Evolutionary conservation across 2,329 filamentous ascomycete species (phyloP).

Genomic region (Ophiostoma montium): DNA sequence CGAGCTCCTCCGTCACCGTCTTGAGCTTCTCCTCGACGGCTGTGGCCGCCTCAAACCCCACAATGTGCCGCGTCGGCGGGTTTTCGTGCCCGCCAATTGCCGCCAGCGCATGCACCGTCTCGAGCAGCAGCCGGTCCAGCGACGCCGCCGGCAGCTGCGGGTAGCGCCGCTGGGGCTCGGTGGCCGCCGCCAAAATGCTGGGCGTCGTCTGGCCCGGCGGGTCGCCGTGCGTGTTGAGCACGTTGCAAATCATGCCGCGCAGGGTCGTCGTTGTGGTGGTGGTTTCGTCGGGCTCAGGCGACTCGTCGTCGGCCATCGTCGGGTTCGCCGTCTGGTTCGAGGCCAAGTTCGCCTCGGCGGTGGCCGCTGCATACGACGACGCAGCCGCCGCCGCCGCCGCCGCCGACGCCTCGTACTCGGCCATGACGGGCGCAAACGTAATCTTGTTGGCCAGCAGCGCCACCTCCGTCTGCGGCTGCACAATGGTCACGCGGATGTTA

Average conservation of each 20-base stretch:
- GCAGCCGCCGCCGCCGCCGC: conserved; percentile 48
- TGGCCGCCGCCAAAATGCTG: conserved; percentile 38
- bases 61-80: conserved; percentile 84
- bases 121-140: conserved; percentile 61
- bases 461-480: conserved; percentile 91
- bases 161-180: conserved; percentile 54
- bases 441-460: conserved; percentile 77
- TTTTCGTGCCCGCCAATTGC: conserved; percentile 94
- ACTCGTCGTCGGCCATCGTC: background rate
- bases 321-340: background rate
- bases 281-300: background rate
- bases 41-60: conserved; percentile 73
- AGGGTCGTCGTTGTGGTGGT: conserved; percentile 55
- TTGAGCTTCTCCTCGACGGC: conserved; percentile 93
- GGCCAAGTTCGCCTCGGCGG: background rate
- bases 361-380: background rate
- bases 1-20: conserved; percentile 88
- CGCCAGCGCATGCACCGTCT: conserved; percentile 81
- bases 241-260: conserved; percentile 66
- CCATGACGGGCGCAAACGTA: conserved; percentile 65
- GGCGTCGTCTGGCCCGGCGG: conserved; percentile 31
- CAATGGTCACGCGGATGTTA: conserved; percentile 89
- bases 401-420: conserved; percentile 28
- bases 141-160: conserved; percentile 55
- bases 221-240: conserved; percentile 63